These are phyloP conservation scores for Zopfia rhizophila DNA, from an alignment of 2,329 filamentous ascomycete genomes.

Conservation along the genomic window DNA sequence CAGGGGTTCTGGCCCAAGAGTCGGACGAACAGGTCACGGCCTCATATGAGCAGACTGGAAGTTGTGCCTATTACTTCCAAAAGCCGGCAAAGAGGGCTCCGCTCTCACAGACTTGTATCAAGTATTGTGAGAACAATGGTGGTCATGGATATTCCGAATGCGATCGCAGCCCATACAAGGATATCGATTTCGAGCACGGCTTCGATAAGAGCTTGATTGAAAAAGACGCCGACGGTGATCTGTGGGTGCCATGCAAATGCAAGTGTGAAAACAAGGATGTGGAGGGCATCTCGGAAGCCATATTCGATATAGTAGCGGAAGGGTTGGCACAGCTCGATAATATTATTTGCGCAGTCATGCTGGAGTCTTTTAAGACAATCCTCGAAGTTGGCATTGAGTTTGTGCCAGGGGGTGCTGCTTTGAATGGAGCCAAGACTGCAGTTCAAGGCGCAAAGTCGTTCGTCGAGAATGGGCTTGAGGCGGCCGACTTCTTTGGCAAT, in stretches of 20 bases:
- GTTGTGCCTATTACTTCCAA: slow-evolving; percentile 11
- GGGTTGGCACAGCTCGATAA: slow-evolving; percentile 9
- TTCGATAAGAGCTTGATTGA: too few relatives aligned
- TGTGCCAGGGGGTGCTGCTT: slow-evolving; percentile 1
- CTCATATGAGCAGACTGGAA: background rate
- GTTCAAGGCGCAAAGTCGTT: slow-evolving; percentile 14
- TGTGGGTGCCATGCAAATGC: slow-evolving; percentile 4
- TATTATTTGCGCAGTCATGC: slow-evolving; percentile 13
- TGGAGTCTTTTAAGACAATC: slow-evolving; percentile 5
- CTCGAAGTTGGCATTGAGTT: slow-evolving; percentile 6
- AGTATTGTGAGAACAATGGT: slow-evolving; percentile 14
- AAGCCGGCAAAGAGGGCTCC: slow-evolving; percentile 5
- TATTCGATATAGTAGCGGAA: slow-evolving; percentile 11
- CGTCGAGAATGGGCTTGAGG: slow-evolving; percentile 11
- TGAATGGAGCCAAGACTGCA: slow-evolving; percentile 3
- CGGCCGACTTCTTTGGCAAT: slow-evolving; percentile 11
- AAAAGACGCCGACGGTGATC: slow-evolving; percentile 8
- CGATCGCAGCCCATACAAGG: slow-evolving; percentile 6
- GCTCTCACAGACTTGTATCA: slow-evolving; percentile 11
- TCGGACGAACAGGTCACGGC: too few relatives aligned
- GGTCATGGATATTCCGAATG: slow-evolving; percentile 16
- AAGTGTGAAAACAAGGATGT: slow-evolving; percentile 13
- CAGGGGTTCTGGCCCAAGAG: slow-evolving; percentile 5
- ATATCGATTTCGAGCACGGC: slow-evolving; percentile 3
- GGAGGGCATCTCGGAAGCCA: slow-evolving; percentile 6